Evolutionary conservation across 257 asterid species (phyloP), one percentile per base, ranked within the genome.

Genomic region (Jacaranda mimosifolia): DNA sequence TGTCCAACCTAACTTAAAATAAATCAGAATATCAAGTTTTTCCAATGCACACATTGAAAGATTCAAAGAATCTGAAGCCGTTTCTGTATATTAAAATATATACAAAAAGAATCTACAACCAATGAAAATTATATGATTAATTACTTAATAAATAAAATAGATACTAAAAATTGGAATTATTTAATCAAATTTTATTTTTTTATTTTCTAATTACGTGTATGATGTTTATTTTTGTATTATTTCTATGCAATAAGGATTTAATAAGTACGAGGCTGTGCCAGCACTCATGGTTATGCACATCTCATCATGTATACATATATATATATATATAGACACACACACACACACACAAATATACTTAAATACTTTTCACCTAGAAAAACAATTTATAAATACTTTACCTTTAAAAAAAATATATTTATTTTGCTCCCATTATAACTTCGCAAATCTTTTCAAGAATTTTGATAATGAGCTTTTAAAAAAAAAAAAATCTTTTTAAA

Each of bases 21-120:
- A 60, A 26, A 43, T 7, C 38, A 75, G 9, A 35, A 39, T 18
- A 45, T 18, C 18, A 63, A 35, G 18, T 12, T 5, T 49, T 35
- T 75, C 45, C 63, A 51, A 62, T 43, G 53, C 21, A 52, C 19
- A 52, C 52, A 32, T 52, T 15, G 39, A 73, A 49, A 79, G 83
- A 80, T 80, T 19, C 83, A 73, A 68, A 65, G 83, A 73, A 73
- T 80, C 83, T 74, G 9, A 66, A 58, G 26, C 38, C 7, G 59
- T n/a, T 73, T 32, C 63, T 63, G 9, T 49, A 11, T 10, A 13
- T 49, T 18, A 38, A 15, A 53, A 36, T 53, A 72, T 7, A 35
- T 52, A 52, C 35, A 42, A 40, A 12, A 71, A 52, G 45, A 78
- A 63, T 43, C 43, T 63, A 36, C 26, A 55, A 39, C 65, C 65